Conservation (phyloP, 2,329 filamentous ascomycete genomes). For the Pyrenochaeta sp. region DNA sequence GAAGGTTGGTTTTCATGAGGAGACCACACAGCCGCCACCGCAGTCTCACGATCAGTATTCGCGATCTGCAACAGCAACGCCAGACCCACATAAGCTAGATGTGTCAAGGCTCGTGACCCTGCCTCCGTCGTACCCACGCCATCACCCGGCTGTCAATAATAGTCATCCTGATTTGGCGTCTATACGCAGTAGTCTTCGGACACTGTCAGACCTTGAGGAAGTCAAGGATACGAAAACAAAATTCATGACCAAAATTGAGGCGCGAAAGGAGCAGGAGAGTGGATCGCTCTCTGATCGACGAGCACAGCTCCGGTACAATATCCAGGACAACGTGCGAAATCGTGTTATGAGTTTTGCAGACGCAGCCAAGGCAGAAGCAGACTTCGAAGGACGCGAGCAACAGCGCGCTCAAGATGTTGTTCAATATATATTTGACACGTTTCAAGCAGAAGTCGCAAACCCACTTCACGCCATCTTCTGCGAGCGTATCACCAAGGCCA, state of each 20-base stretch:
- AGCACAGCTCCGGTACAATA: conserved; percentile 73
- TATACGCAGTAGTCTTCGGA: conserved; percentile 77
- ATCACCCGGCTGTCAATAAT: conserved; percentile 95
- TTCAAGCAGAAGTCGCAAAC: conserved; percentile 83
- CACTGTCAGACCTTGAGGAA: conserved; percentile 77
- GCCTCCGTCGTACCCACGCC: conserved; percentile 91
- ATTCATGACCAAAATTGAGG: conserved; percentile 60
- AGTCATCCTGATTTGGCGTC: conserved; percentile 87
- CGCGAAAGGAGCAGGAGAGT: conserved; percentile 62
- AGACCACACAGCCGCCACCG: conserved; percentile 36
- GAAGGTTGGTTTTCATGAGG: conserved; percentile 68
- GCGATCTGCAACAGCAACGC: conserved; percentile 53
- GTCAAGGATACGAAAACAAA: conserved; percentile 72
- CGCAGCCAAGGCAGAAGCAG: conserved; percentile 81
- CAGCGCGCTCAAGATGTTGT: conserved; percentile 74
- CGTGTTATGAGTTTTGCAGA: conserved; percentile 84
- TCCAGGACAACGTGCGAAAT: conserved; percentile 79
- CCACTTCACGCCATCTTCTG: conserved; percentile 84
- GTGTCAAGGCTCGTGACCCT: conserved; percentile 92
- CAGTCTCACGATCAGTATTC: conserved; percentile 50
- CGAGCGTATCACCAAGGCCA: conserved; percentile 76
- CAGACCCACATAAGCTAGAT: conserved; percentile 71
- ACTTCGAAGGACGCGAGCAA: conserved; percentile 75
- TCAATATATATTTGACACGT: conserved; percentile 83
- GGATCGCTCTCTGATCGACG: conserved; percentile 67